phyloP scores from a whole-genome alignment of 106 monocot species.

The Dactylorhiza incarnata region DNA sequence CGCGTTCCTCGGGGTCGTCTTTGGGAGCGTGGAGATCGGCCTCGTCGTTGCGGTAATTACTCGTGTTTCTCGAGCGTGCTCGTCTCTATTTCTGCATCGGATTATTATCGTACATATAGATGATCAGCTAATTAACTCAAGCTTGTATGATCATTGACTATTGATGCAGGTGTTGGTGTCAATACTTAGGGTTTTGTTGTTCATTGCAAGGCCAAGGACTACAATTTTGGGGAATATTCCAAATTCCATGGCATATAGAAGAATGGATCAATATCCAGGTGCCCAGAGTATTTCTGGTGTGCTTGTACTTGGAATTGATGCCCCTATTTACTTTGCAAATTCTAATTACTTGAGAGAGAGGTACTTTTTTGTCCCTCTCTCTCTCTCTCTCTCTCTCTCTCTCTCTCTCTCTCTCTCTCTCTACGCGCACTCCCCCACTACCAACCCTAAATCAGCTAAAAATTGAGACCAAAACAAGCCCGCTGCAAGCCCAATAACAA shows the following conservation, averaged over 20 bases:
- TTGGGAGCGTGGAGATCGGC: slow-evolving; percentile 79
- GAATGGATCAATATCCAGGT: slow-evolving; percentile 65
- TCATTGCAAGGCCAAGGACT: slow-evolving; percentile 77
- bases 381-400: too few species aligned
- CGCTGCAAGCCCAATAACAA: too few species aligned
- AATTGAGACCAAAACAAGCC: too few species aligned
- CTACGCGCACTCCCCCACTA: too few species aligned
- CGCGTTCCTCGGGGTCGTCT: slow-evolving; percentile 79
- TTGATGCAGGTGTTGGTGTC: slow-evolving; percentile 53
- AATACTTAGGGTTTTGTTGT: slow-evolving; percentile 63
- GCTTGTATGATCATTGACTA: too few species aligned
- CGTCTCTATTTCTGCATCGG: neutral
- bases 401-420: too few species aligned
- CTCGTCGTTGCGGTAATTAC: slow-evolving; percentile 47
- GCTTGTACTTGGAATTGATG: slow-evolving; percentile 66
- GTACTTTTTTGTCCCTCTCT: slow-evolving; percentile 10
- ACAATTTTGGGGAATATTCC: slow-evolving; percentile 76
- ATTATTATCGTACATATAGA: neutral
- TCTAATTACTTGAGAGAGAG: slow-evolving; percentile 85
- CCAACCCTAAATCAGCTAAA: too few species aligned
- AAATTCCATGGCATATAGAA: slow-evolving; percentile 61
- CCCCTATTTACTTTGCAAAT: slow-evolving; percentile 84
- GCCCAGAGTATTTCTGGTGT: slow-evolving; percentile 64
- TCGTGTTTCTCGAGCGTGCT: neutral
- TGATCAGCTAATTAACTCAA: too few species aligned